These are phyloP conservation scores for Lactifluus subvellereus DNA, from an alignment of 768 basidiomycete species.

Conservation along the genomic window DNA sequence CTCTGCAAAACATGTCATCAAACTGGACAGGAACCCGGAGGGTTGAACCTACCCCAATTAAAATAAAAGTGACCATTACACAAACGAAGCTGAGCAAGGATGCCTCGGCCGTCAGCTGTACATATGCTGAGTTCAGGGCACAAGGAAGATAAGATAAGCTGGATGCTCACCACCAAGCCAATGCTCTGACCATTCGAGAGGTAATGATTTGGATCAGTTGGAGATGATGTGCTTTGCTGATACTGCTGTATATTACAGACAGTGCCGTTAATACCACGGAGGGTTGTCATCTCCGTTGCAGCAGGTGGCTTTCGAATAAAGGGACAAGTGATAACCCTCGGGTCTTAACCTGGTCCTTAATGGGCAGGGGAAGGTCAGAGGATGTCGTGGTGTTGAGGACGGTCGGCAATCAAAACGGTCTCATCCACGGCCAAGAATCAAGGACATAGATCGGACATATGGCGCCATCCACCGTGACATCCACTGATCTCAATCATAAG, in stretches of 20 bases:
- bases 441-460: too few relatives aligned
- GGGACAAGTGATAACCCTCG: too few relatives aligned
- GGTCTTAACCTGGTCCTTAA: neutral
- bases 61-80: neutral
- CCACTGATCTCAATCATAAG: too few relatives aligned
- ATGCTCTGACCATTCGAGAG: constrained; percentile 34
- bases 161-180: constrained; percentile 32
- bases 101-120: constrained; percentile 34
- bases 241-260: constrained; percentile 7
- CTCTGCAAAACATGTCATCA: constrained; percentile 4
- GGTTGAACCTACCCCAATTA: constrained; percentile 14
- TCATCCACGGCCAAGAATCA: too few relatives aligned
- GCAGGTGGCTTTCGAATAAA: neutral
- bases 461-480: too few relatives aligned
- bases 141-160: neutral
- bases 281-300: neutral
- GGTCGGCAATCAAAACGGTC: too few relatives aligned
- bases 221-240: neutral
- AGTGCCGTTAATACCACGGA: constrained; percentile 9
- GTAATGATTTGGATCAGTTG: constrained; percentile 16
- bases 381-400: too few relatives aligned
- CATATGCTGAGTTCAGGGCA: neutral
- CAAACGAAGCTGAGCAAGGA: constrained; percentile 20
- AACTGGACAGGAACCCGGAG: neutral
- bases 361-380: too few relatives aligned